Conservation (phyloP, 208 protist species). For the Acanthamoeba castellanii region DNA sequence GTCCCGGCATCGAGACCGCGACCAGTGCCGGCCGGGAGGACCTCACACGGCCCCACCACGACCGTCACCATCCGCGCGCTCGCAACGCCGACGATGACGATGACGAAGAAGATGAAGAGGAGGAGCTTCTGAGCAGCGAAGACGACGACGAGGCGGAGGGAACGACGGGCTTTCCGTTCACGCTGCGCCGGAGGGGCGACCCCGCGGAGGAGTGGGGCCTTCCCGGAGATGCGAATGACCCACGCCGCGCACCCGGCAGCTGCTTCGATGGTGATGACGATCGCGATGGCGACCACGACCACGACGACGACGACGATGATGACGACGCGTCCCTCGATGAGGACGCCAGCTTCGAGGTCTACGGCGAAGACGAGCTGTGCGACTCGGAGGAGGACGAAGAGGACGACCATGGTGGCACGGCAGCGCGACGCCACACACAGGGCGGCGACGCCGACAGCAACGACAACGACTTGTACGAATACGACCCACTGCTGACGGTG, state of each 20-base stretch:
- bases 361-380: conserved; percentile 27
- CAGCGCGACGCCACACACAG: neutral
- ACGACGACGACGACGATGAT: neutral
- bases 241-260: neutral
- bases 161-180: neutral
- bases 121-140: neutral
- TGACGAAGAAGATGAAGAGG: neutral
- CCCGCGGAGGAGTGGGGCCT: neutral
- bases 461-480: neutral
- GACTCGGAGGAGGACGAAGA: neutral
- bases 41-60: neutral
- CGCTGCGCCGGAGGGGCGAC: neutral
- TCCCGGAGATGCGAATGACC: neutral
- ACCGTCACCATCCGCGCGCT: too few relatives aligned
- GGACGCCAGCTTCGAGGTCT: neutral
- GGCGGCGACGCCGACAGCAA: neutral
- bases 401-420: neutral
- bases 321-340: neutral
- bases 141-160: neutral
- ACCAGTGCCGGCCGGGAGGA: neutral
- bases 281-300: neutral
- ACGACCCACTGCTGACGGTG: neutral
- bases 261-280: neutral
- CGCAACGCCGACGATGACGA: neutral
- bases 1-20: neutral